phyloP scores from a whole-genome alignment of 805 yeast species.

The Starmera amethionina region DNA sequence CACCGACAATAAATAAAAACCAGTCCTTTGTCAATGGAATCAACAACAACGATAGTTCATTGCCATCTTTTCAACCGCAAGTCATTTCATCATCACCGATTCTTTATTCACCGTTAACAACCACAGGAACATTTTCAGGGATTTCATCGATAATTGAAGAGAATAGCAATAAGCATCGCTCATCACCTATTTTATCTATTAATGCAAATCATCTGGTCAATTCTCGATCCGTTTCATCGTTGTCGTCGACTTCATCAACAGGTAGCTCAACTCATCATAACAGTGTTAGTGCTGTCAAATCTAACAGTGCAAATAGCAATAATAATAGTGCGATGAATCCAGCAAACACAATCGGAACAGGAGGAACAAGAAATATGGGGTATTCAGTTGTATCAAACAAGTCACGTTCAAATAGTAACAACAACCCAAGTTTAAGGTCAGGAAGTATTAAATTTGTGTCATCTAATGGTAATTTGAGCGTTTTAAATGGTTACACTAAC shows the following conservation, averaged over 20 bases:
- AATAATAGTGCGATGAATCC: background rate
- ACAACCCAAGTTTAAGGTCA: no score
- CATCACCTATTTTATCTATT: no score
- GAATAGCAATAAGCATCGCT: no score
- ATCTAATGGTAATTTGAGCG: no score
- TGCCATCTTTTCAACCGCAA: constrained; percentile 5
- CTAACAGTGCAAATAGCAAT: background rate
- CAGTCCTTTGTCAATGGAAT: background rate
- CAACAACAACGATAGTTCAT: background rate
- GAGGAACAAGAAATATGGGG: constrained; percentile 13
- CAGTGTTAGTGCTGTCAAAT: background rate
- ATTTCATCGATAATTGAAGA: no score
- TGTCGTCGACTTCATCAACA: background rate
- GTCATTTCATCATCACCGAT: constrained; percentile 14
- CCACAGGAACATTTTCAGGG: background rate
- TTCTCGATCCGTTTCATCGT: background rate
- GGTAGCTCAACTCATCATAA: background rate
- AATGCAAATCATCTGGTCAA: background rate
- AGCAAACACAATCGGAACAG: constrained; percentile 8
- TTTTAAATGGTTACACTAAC: no score
- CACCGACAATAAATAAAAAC: constrained; percentile 7
- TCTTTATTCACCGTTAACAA: constrained; percentile 11
- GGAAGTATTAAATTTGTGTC: no score
- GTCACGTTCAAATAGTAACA: no score
- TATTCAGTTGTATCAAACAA: background rate